Evolutionary conservation across 179 eudicot species (phyloP), one percentile per base, ranked within the genome.

Genomic region (Beta macrorhiza): DNA sequence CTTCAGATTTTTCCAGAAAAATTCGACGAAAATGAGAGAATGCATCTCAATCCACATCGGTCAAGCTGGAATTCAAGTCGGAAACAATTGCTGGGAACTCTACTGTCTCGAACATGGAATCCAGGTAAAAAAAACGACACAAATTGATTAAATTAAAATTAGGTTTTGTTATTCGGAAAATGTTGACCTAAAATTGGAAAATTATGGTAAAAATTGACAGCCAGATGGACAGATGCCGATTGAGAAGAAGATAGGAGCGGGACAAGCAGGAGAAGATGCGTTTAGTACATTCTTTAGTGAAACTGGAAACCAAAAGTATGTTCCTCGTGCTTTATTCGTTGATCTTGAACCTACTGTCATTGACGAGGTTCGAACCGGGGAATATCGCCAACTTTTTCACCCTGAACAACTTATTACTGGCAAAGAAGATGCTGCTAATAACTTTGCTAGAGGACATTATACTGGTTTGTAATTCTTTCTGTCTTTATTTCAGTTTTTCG

Each of bases 11-110:
- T 37, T 2, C 47, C 6, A 15, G 17, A 77, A 13, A 9, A 64
- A 64, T 11, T 13, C 69, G 0, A 25, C 0, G 3, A 88, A 83
- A 78, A 91, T 91, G 94, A 90, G 95, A 77, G 95, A 91, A 82
- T 90, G 92, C 88, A 91, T 91, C 17, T 90, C 92, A 22, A 90
- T 91, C 85, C 94, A 91, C 87, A 91, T 91, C 25, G 94, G 94
- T 51, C 94, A 91, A 71, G 94, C 94, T 25, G 94, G 94, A 0
- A 91, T 91, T 68, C 94, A 91, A 67, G 91, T 91, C 37, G 94
- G 94, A 14, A 91, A 91, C 72, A 86, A 91, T 71, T 91, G 94
- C 56, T 91, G 94, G 94, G 94, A 91, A 78, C 92, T 91, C 55
- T 90, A 90, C 87, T 90, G 93, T 82, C 93, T 90, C 9, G 93